Base-by-base conservation (phyloP, 1,139 yeast species). In the Kurtzmaniella natalensis region DNA sequence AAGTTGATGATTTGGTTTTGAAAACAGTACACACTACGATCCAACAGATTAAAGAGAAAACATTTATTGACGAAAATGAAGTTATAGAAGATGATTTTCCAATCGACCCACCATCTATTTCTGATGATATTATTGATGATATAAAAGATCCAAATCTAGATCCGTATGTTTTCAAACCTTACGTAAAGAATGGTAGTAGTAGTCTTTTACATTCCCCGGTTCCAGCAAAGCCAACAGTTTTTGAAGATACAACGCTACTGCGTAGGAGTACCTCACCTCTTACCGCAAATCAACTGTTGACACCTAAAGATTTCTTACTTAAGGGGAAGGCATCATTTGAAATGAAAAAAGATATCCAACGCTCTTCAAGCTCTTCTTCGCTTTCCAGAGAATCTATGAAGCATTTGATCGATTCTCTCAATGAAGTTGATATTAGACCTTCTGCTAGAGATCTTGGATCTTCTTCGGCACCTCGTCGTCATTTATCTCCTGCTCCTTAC, bases 1-100 rank as follows among this genome's bases (percentile, higher is more conserved):
- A 92, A 54, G 87, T 89, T 7, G 95, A 89, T 50, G 68, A 59
- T 14, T 64, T 80, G 49, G 94, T 89, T 2, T 60, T 85, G 25
- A 60, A 66, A 28, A 70, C 85, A 0, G 86, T 92, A 3, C 66
- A 73, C 16, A 78, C 77, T 28, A 81, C 95, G 0, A 73, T 86
- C 9, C 58, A 60, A 18, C 72, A 59, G 49, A 76, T 73, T 7
- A 61, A 64, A 32, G 74, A 68, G 24, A 73, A 66, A 42, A 59
- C 68, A 0, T 47, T 47, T 35, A 41, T 45, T 10, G 48, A 51
- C 19, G 61, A 56, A 15, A 28, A 33, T 15, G 31, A 29, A 7
- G 18, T 9, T 11, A 13, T 18, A 14, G 30, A 25, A 14, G 30
- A 25, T 13, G n/a, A n/a, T 10, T 10, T 10, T n/a, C n/a, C n/a